Percentiles rank a stretch among this genome's conserved stretches.
Evolutionary conservation across 495 filamentous ascomycete species (phyloP).

Genomic region (Neurospora cerealis): DNA sequence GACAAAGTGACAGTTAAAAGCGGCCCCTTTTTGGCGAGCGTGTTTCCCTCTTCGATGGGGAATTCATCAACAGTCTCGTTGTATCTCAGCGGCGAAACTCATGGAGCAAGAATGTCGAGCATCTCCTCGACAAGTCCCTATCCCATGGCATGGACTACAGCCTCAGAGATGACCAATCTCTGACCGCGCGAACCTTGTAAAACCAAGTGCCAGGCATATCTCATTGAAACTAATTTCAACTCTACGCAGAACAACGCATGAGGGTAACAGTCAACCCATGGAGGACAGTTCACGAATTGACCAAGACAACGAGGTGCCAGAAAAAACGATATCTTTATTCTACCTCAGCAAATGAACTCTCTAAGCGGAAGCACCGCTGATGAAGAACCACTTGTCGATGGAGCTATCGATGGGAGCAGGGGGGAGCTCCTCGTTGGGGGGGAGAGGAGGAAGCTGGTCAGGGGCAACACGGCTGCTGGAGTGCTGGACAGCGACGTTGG

Average conservation of each 20-base stretch:
- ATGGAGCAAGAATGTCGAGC: background rate
- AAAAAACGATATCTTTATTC: background rate
- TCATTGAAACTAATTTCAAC: background rate
- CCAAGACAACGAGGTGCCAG: background rate
- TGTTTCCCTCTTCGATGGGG: background rate
- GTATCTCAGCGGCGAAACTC: background rate
- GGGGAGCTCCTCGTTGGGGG: slow-evolving; percentile 61
- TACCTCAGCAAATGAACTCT: background rate
- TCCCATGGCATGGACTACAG: background rate
- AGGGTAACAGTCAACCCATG: background rate
- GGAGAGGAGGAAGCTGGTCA: slow-evolving; percentile 58
- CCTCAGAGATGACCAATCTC: background rate
- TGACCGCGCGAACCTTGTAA: background rate
- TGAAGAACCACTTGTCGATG: slow-evolving; percentile 99
- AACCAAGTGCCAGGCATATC: background rate
- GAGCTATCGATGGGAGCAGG: slow-evolving; percentile 88
- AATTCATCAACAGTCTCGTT: background rate
- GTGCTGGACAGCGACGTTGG: slow-evolving; percentile 65
- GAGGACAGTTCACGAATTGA: background rate
- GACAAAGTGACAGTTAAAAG: background rate
- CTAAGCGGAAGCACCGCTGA: slow-evolving; percentile 91
- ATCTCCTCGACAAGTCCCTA: background rate
- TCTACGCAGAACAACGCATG: background rate
- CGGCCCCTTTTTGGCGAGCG: background rate
- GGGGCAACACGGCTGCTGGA: slow-evolving; percentile 57